These are phyloP conservation scores for Debaryomyces fabryi DNA, from an alignment of 1,139 yeast genomes.

Conservation along the genomic window DNA sequence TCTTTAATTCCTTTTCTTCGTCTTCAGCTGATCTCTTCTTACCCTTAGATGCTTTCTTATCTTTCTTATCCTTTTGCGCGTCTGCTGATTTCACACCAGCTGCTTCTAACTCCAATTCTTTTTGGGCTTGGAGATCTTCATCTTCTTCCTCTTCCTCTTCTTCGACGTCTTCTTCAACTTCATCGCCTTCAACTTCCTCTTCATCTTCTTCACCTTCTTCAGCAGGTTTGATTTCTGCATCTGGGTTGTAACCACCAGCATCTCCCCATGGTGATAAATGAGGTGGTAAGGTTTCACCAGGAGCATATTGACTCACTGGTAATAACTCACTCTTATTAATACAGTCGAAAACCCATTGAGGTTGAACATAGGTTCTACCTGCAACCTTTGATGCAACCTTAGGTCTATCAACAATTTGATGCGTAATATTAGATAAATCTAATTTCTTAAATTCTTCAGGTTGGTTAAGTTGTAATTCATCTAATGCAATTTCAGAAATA, in stretches of 20 bases:
- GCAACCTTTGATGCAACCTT: conserved; percentile 73
- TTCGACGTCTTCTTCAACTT: conserved; percentile 47
- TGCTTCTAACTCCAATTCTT: conserved; percentile 89
- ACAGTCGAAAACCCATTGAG: conserved; percentile 97
- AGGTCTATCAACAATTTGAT: conserved; percentile 94
- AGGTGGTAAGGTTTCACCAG: conserved; percentile 95
- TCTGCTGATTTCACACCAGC: conserved; percentile 77
- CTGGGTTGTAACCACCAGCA: conserved; percentile 87
- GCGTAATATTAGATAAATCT: conserved; percentile 75
- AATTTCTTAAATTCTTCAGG: conserved; percentile 47
- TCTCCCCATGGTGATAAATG: conserved; percentile 99
- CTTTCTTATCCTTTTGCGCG: conserved; percentile 31
- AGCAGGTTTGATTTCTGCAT: conserved; percentile 41
- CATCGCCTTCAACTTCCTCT: conserved; percentile 53
- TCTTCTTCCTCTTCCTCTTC: conserved; percentile 55
- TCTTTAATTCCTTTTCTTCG: conserved; percentile 85
- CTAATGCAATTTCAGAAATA: conserved; percentile 85
- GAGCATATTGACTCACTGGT: conserved; percentile 80
- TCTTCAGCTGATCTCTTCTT: conserved; percentile 52
- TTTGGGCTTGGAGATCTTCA: conserved; percentile 69
- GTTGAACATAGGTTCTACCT: conserved; percentile 93
- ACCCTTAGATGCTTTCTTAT: conserved; percentile 28
- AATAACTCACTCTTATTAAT: conserved; percentile 76
- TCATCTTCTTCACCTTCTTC: conserved; percentile 52
- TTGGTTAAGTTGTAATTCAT: conserved; percentile 58